Conservation (phyloP, 306 rosid genomes). For the Glycine latifolia region DNA sequence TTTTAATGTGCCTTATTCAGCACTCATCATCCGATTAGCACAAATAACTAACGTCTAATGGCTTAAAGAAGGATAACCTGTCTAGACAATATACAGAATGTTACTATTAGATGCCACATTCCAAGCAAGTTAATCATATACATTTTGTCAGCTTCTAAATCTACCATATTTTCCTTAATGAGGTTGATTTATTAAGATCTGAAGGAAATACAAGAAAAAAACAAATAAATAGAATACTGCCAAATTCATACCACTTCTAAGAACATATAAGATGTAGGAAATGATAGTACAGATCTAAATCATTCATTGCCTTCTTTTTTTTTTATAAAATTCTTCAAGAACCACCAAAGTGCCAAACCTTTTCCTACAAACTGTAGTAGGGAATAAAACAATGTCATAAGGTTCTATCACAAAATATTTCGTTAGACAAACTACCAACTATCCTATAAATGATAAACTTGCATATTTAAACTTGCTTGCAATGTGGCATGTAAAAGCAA, state of each 20-base stretch:
- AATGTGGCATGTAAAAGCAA: slow-evolving; percentile 2
- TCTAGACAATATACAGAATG: not conserved
- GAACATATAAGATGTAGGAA: not conserved
- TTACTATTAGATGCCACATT: slow-evolving; percentile 16
- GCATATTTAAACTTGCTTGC: no score
- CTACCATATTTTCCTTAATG: not conserved
- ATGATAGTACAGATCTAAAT: not conserved
- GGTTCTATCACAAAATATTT: not conserved
- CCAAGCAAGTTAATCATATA: slow-evolving; percentile 1
- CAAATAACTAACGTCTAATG: not conserved
- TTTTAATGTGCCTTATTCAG: not conserved
- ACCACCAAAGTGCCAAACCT: not conserved
- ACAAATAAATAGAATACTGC: not conserved
- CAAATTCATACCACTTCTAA: not conserved
- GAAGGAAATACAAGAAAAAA: not conserved
- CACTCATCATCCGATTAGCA: not conserved
- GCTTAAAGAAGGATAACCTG: slow-evolving; percentile 1
- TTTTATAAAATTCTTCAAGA: not conserved
- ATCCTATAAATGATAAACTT: no score
- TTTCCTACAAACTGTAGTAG: not conserved
- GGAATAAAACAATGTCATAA: not conserved
- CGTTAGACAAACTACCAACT: no score
- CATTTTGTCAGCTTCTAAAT: not conserved
- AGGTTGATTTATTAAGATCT: not conserved
- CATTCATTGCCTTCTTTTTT: not conserved